Evolutionary conservation across 164 flowering plant species (phyloP), one percentile per base, ranked within the genome.

Genomic region (Chimonanthus praecox): DNA sequence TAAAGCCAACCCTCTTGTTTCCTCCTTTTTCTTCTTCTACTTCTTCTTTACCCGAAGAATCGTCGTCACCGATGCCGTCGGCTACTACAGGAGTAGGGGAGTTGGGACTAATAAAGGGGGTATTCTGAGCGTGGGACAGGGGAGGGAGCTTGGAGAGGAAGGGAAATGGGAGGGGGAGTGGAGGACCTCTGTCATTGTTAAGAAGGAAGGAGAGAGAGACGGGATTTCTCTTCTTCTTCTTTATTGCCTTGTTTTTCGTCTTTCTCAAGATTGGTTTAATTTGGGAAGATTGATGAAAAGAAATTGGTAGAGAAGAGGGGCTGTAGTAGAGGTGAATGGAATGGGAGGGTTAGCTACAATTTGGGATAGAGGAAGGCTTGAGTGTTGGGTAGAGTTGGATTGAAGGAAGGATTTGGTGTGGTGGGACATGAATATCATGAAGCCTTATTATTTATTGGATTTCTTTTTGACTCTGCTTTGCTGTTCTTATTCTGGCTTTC

Each of bases 1-100:
- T 97, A 91, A 47, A 88, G 79, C 82, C 85, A 87, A 58, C 83
- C 83, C 43, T 75, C 82, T 73, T 80, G 78, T 46, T 76, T 60
- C 49, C 75, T 80, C 16, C 74, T 77, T 60, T 75, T 76, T 64
- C 68, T 70, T 33, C 33, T 33, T 33, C 33, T 33, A 33, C 33
- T 33, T 33, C 33, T 33, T 33, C 33, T 33, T 33, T 33, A 33
- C 33, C 33, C 33, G 33, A 33, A 33, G 33, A 33, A 33, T 33
- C 33, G 33, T 33, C 33, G 33, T 33, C 33, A 33, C 33, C 33
- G 33, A 33, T 33, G 33, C 33, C 33, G 33, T 1, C 33, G 33
- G 2, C 33, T 33, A 33, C 33, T 33, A 33, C 33, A 33, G 33
- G 33, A 33, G 33, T 0, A 33, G 33, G 33, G 33, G 60, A 54